Base-by-base conservation (phyloP, 306 rosid genomes). In the Vicia villosa region DNA sequence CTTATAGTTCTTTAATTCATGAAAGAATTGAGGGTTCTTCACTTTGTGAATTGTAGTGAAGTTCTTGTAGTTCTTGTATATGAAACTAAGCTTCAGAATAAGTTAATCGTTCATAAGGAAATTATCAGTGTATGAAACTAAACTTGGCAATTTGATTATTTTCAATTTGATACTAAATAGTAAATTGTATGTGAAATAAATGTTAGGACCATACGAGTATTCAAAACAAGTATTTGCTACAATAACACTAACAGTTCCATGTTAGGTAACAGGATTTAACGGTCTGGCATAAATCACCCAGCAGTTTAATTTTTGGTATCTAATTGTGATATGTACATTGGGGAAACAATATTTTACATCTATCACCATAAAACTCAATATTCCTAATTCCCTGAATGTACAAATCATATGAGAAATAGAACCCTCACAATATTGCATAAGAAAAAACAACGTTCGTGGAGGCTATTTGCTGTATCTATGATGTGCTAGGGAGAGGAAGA, bases 371-470 rank as follows among this genome's bases (percentile, higher is more conserved):
- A 57, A 45, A 72, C 68, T 37, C 71, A 68, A 69, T 42, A 57
- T 72, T 40, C 9, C 57, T 41, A 49, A 41, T 38, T 65, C 59
- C 78, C 77, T 46, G 66, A 67, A 63, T 26, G 65, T 64, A 67
- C 30, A 52, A 74, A 41, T 57, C 63, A 24, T 5, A 52, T n/a
- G 41, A 40, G 61, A 65, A 65, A 83, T 12, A 36, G 45, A 83
- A 80, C 81, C 79, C 70, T 74, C 88, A 77, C 82, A 80, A 38
- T 66, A 78, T 68, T 77, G 81, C 67, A 74, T 10, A 73, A 51
- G 41, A 43, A 70, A 77, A 72, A 58, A 63, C 70, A 77, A 66
- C 71, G 80, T 78, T 40, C 69, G 63, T 63, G 80, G 76, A 78
- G 82, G 81, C 74, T 49, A 63, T 49, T 78, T 77, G 70, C 71